A percentile compares a stretch with the other conserved stretches of the same genome.
phyloP scores from a whole-genome alignment of 345 rosid species.

The Eucalyptus sp. region DNA sequence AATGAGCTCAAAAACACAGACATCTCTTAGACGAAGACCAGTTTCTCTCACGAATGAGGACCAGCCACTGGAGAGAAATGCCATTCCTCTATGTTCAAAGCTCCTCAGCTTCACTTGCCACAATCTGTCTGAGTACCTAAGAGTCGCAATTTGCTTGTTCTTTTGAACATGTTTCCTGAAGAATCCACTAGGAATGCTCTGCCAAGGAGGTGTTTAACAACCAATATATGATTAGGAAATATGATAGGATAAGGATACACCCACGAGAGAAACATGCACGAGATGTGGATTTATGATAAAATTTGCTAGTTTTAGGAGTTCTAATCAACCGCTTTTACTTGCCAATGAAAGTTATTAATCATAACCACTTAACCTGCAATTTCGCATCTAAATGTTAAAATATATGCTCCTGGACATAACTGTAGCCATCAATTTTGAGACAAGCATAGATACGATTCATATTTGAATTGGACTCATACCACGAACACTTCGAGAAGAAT shows the following conservation, averaged over 20 bases:
- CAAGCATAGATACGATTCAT: neutral
- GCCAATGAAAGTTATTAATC: neutral
- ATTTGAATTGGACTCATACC: neutral
- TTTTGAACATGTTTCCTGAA: neutral
- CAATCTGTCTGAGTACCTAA: neutral
- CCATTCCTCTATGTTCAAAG: neutral
- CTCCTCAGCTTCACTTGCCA: neutral
- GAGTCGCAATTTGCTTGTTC: neutral
- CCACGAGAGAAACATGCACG: neutral
- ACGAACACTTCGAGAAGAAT: neutral
- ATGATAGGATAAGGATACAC: neutral
- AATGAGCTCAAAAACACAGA: neutral
- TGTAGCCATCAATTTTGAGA: neutral
- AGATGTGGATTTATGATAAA: neutral
- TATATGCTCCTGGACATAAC: neutral
- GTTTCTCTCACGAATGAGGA: neutral
- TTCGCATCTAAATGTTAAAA: neutral
- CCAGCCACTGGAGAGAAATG: neutral
- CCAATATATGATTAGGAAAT: neutral
- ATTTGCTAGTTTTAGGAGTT: neutral
- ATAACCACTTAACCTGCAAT: neutral
- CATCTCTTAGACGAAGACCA: neutral
- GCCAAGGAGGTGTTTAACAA: neutral
- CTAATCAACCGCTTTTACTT: neutral
- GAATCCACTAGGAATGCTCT: neutral